Conservation (phyloP, 1,284 basidiomycete species). For the Fomitopsis betulina region DNA sequence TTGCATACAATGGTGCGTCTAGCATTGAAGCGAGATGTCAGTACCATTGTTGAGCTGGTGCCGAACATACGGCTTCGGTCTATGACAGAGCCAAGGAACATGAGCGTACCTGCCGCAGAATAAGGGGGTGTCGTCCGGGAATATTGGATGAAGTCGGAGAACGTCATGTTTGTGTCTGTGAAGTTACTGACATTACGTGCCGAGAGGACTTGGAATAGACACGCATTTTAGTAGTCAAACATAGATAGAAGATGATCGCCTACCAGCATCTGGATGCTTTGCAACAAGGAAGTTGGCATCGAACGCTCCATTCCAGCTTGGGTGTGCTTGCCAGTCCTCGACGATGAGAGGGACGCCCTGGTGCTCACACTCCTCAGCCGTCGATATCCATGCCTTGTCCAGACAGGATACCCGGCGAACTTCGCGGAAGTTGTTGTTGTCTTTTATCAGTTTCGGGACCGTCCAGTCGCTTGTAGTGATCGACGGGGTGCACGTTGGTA, state of each 20-base stretch:
- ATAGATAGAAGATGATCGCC: background rate
- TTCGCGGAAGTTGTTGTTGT: slow-evolving; percentile 34
- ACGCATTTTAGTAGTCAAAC: background rate
- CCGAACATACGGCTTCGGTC: background rate
- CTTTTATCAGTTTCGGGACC: slow-evolving; percentile 35
- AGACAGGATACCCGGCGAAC: slow-evolving; percentile 39
- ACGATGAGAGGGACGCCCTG: slow-evolving; percentile 58
- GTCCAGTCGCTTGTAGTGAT: slow-evolving; percentile 52
- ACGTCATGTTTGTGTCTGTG: slow-evolving; percentile 21
- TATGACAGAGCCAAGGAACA: background rate
- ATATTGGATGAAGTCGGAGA: slow-evolving; percentile 23
- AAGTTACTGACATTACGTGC: slow-evolving; percentile 27
- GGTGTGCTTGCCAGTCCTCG: slow-evolving; percentile 47
- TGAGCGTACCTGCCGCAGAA: slow-evolving; percentile 13
- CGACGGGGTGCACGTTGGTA: background rate
- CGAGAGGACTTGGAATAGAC: slow-evolving; percentile 17
- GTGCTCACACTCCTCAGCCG: slow-evolving; percentile 37
- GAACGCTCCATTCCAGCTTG: slow-evolving; percentile 52
- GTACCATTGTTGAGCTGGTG: background rate
- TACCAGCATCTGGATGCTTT: slow-evolving; percentile 23
- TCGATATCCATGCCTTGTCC: slow-evolving; percentile 9
- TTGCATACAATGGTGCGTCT: slow-evolving; percentile 68
- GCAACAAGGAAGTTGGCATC: slow-evolving; percentile 45
- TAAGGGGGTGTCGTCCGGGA: slow-evolving; percentile 12
- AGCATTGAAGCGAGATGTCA: background rate